Percentiles rank a stretch among this genome's conserved stretches.
Conservation (phyloP, 129 eudicot genomes). For the Solidago caesia region DNA sequence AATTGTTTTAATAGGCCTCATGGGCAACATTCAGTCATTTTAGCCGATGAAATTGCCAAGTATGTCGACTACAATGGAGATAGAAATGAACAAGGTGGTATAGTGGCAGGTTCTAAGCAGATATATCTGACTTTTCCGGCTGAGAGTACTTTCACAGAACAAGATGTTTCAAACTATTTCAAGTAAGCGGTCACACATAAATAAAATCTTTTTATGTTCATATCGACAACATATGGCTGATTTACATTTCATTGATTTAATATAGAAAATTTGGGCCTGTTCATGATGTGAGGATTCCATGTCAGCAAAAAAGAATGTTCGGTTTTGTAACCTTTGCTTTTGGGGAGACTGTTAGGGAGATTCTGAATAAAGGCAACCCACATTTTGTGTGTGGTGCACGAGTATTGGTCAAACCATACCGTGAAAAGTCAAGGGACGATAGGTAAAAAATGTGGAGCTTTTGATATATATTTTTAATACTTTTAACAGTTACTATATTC, state of each 20-base stretch:
- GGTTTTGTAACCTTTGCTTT: slow-evolving; percentile 80
- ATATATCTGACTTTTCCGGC: slow-evolving; percentile 42
- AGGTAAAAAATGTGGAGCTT: slow-evolving; percentile 29
- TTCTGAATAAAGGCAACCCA: slow-evolving; percentile 68
- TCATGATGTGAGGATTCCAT: slow-evolving; percentile 91
- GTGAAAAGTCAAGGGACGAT: slow-evolving; percentile 67
- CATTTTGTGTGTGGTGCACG: slow-evolving; percentile 88
- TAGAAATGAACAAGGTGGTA: slow-evolving; percentile 40
- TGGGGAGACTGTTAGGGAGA: slow-evolving; percentile 60
- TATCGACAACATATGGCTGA: not conserved
- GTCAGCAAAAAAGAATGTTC: slow-evolving; percentile 85
- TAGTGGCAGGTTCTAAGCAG: slow-evolving; percentile 40
- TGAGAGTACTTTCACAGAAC: slow-evolving; percentile 37
- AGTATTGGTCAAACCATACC: slow-evolving; percentile 88
- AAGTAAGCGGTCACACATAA: slow-evolving; percentile 22
- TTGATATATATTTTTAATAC: not conserved
- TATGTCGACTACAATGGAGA: slow-evolving; percentile 35
- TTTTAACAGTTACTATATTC: not conserved
- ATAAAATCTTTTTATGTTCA: not conserved
- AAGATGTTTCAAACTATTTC: slow-evolving; percentile 45
- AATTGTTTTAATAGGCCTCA: slow-evolving; percentile 38
- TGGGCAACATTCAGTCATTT: slow-evolving; percentile 39
- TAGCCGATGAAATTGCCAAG: slow-evolving; percentile 33
- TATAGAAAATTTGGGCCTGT: slow-evolving; percentile 69
- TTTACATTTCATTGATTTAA: slow-evolving; percentile 9